phyloP scores from a whole-genome alignment of 2,329 filamentous ascomycete genomes.

The Ceratocystiopsis brevicomis region DNA sequence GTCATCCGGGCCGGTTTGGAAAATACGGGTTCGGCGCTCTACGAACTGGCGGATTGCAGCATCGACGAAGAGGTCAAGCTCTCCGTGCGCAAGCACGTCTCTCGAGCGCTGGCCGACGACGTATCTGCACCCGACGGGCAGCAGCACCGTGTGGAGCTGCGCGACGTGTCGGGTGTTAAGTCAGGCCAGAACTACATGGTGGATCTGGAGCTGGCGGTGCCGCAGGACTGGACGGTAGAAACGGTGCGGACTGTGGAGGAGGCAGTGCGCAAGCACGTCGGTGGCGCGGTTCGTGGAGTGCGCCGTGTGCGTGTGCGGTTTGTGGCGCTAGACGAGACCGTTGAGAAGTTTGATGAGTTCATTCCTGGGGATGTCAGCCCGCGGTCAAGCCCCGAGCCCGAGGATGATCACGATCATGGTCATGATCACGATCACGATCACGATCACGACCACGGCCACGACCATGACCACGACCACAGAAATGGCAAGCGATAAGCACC shows the following conservation, averaged over 20 bases:
- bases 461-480: constrained; percentile 10
- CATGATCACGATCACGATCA: constrained; percentile 20
- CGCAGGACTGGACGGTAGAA: constrained; percentile 55
- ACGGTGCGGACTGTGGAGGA: constrained; percentile 54
- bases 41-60: constrained; percentile 78
- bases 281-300: constrained; percentile 62
- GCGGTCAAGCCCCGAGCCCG: constrained; percentile 39
- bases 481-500: constrained; percentile 4
- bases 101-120: constrained; percentile 29
- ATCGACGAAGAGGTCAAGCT: constrained; percentile 70
- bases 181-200: constrained; percentile 92
- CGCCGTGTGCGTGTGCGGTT: constrained; percentile 73
- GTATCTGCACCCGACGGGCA: constrained; percentile 27
- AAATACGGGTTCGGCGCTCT: constrained; percentile 65
- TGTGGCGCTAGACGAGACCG: constrained; percentile 43
- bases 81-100: constrained; percentile 47
- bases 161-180: constrained; percentile 75
- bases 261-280: constrained; percentile 51
- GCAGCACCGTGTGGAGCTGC: constrained; percentile 45
- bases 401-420: constrained; percentile 26
- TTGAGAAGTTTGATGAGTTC: constrained; percentile 55
- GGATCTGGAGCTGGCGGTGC: constrained; percentile 71
- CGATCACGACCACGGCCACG: constrained; percentile 14
- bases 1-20: constrained; percentile 77
- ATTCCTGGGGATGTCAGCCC: constrained; percentile 44